Conservation (phyloP, 257 asterid genomes). For the Nicotiana benthamiana region DNA sequence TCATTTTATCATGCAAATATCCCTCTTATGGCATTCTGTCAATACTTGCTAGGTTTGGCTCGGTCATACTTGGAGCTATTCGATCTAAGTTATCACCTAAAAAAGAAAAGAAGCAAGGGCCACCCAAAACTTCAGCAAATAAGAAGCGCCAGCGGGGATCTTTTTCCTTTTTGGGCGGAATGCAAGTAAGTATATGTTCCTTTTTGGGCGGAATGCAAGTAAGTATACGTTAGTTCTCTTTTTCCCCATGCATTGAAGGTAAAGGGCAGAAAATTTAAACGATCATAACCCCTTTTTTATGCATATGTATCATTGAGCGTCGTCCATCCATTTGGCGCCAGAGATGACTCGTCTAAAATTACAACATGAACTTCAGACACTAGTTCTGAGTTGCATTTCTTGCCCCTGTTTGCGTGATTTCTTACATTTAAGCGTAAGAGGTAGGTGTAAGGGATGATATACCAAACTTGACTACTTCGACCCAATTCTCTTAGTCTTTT, state of each 20-base stretch:
- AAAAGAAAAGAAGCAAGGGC: slow-evolving; percentile 34
- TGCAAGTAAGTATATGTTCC: slow-evolving; percentile 98
- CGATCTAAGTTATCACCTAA: slow-evolving; percentile 61
- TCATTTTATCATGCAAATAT: background rate
- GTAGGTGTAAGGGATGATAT: background rate
- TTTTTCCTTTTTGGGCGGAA: slow-evolving; percentile 91
- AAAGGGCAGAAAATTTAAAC: background rate
- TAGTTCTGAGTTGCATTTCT: background rate
- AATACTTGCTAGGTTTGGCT: slow-evolving; percentile 60
- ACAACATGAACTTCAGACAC: background rate
- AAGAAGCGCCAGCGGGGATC: slow-evolving; percentile 54
- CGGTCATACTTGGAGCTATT: slow-evolving; percentile 76
- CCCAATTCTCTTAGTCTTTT: background rate
- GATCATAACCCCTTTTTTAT: background rate
- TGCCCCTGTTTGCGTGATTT: background rate
- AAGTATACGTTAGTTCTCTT: background rate
- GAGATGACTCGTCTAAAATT: background rate
- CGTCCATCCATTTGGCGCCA: background rate
- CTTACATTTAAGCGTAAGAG: background rate
- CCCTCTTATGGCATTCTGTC: slow-evolving; percentile 12
- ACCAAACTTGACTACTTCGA: background rate
- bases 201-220: no score
- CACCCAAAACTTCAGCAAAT: slow-evolving; percentile 33
- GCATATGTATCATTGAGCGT: background rate
- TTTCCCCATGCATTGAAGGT: slow-evolving; percentile 6